These are phyloP conservation scores for Paramecium caudatum DNA, from an alignment of 73 alveolate genomes.

Conservation along the genomic window DNA sequence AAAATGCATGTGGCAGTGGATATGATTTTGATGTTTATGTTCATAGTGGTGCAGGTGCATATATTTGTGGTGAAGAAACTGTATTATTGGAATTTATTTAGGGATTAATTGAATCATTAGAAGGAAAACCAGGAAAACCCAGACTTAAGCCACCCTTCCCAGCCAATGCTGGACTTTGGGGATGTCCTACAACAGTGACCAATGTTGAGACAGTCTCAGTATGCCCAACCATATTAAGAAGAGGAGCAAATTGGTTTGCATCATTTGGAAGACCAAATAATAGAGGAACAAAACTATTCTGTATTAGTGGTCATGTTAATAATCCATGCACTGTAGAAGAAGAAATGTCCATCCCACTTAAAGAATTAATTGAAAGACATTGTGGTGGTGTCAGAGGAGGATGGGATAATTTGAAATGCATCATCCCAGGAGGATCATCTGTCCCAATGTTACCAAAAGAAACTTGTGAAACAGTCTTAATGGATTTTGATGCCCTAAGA, in stretches of 20 bases:
- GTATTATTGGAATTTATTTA: conserved; percentile 87
- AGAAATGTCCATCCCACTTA: conserved; percentile 91
- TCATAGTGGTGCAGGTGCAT: conserved; percentile 94
- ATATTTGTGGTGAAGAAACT: conserved; percentile 94
- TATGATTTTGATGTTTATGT: conserved; percentile 81
- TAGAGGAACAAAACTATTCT: conserved; percentile 89
- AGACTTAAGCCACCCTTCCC: conserved; percentile 97
- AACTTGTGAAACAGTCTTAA: conserved; percentile 87
- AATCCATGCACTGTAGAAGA: conserved; percentile 94
- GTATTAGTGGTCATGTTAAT: conserved; percentile 93
- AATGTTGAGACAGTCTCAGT: conserved; percentile 94
- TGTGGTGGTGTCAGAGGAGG: conserved; percentile 97
- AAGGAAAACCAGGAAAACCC: conserved; percentile 94
- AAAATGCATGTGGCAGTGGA: conserved; percentile 88
- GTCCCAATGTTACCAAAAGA: conserved; percentile 90
- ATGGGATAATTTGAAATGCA: conserved; percentile 90
- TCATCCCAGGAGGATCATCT: conserved; percentile 95
- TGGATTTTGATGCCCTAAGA: conserved; percentile 94
- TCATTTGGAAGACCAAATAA: conserved; percentile 91
- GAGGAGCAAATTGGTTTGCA: conserved; percentile 93
- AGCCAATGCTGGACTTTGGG: conserved; percentile 95
- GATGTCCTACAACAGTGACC: conserved; percentile 95
- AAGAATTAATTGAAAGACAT: conserved; percentile 90
- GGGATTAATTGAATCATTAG: conserved; percentile 92
- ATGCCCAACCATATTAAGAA: conserved; percentile 91